Conservation (phyloP, 352 stramenopile genomes). For the Phytophthora podocarpi region DNA sequence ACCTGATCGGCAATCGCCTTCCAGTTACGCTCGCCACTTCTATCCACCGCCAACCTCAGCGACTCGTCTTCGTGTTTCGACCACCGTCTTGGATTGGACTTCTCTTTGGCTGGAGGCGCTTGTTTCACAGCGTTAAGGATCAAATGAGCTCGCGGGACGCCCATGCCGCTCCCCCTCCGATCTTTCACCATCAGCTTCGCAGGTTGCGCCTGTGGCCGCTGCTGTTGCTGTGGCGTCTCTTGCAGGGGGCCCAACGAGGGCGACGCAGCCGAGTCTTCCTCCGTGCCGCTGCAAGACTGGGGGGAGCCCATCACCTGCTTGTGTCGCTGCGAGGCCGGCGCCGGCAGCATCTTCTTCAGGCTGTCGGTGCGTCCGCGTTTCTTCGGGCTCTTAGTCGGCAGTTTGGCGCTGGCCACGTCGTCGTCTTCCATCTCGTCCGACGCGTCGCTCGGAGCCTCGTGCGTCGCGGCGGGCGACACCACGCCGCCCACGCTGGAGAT, state of each 20-base stretch:
- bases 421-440: conserved; percentile 15
- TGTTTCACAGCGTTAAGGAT: conserved; percentile 82
- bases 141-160: conserved; percentile 66
- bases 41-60: conserved; percentile 79
- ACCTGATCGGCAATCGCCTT: conserved; percentile 93
- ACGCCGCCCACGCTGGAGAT: conserved; percentile 50
- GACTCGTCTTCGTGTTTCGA: conserved; percentile 89
- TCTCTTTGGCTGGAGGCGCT: conserved; percentile 80
- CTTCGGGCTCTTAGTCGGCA: conserved; percentile 73
- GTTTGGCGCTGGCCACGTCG: conserved; percentile 9
- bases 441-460: conserved; percentile 10
- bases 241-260: conserved; percentile 15
- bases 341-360: conserved; percentile 73
- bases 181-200: conserved; percentile 80
- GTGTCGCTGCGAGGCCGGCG: conserved; percentile 69
- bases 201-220: conserved; percentile 36
- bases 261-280: conserved; percentile 34
- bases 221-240: conserved; percentile 15
- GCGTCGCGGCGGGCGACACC: conserved; percentile 17
- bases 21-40: conserved; percentile 89
- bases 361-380: conserved; percentile 88
- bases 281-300: conserved; percentile 23
- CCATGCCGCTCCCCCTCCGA: conserved; percentile 75
- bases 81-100: conserved; percentile 84
- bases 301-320: conserved; percentile 47